These are phyloP conservation scores for Macrophomina phaseolina DNA, from an alignment of 2,329 filamentous ascomycete genomes.

Conservation along the genomic window DNA sequence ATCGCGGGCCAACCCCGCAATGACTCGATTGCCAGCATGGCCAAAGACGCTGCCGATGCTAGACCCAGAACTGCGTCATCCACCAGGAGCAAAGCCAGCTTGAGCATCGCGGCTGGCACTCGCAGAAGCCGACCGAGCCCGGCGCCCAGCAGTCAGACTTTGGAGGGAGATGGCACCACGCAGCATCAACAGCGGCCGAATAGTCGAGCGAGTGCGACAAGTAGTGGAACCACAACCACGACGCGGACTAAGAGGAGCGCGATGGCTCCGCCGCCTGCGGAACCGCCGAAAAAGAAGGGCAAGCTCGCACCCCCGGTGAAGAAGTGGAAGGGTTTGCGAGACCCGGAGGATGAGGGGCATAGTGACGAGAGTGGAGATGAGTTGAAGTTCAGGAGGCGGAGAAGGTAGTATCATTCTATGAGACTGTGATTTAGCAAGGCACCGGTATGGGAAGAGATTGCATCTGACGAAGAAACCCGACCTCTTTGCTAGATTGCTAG, in stretches of 20 bases:
- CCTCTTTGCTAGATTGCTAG: not conserved
- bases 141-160: constrained; percentile 24
- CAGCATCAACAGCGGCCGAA: constrained; percentile 32
- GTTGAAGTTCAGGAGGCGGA: constrained; percentile 59
- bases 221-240: constrained; percentile 34
- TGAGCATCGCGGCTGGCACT: constrained; percentile 28
- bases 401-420: constrained; percentile 34
- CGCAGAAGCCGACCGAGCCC: not conserved
- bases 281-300: constrained; percentile 31
- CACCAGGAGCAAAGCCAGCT: constrained; percentile 30
- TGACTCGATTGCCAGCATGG: constrained; percentile 20
- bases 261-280: constrained; percentile 31
- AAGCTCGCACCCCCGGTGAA: constrained; percentile 35
- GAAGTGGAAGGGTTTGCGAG: constrained; percentile 33
- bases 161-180: constrained; percentile 31
- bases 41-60: not conserved
- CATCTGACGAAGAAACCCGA: not conserved
- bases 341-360: constrained; percentile 42
- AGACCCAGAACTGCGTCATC: not conserved
- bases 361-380: constrained; percentile 63
- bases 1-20: constrained; percentile 36
- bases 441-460: not conserved
- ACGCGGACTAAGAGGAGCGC: constrained; percentile 38
- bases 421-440: not conserved
- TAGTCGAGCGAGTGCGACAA: constrained; percentile 35